Conservation (phyloP, 352 stramenopile species). For the Globisporangium echinulatum region DNA sequence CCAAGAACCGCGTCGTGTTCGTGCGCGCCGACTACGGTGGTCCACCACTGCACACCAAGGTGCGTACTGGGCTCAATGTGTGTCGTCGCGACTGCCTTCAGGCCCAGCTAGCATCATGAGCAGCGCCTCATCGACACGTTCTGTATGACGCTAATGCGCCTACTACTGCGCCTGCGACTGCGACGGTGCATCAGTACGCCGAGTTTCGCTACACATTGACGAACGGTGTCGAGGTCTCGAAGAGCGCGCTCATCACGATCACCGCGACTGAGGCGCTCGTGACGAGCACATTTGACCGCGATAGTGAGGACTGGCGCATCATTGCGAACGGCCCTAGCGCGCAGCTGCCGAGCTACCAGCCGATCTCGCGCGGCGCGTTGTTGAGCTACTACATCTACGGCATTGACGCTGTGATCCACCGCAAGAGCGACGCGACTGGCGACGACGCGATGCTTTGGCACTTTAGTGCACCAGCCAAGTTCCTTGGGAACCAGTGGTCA, state of each 20-base stretch:
- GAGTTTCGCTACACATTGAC: constrained; percentile 85
- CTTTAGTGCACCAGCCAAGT: constrained; percentile 79
- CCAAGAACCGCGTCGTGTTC: constrained; percentile 85
- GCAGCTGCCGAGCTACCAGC: constrained; percentile 33
- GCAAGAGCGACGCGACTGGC: constrained; percentile 38
- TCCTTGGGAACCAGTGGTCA: constrained; percentile 84
- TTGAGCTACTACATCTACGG: constrained; percentile 90
- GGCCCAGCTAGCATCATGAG: too few relatives aligned
- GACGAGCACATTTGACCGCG: constrained; percentile 77
- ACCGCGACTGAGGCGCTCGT: constrained; percentile 62
- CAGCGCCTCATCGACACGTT: background rate
- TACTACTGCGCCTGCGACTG: background rate
- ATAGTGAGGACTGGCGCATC: constrained; percentile 75
- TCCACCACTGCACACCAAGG: constrained; percentile 53
- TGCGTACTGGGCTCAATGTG: constrained; percentile 8
- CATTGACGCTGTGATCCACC: constrained; percentile 62
- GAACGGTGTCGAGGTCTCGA: constrained; percentile 53
- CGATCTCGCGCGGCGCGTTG: constrained; percentile 54
- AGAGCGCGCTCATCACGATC: constrained; percentile 75
- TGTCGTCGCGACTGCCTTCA: too few relatives aligned
- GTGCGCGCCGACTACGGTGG: constrained; percentile 53
- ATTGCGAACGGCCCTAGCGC: constrained; percentile 47
- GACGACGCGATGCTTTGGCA: constrained; percentile 84
- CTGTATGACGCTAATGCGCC: background rate
- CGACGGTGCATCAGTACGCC: constrained; percentile 41